Conservation (phyloP, 495 filamentous ascomycete genomes). For the Podospora pseudocomata region DNA sequence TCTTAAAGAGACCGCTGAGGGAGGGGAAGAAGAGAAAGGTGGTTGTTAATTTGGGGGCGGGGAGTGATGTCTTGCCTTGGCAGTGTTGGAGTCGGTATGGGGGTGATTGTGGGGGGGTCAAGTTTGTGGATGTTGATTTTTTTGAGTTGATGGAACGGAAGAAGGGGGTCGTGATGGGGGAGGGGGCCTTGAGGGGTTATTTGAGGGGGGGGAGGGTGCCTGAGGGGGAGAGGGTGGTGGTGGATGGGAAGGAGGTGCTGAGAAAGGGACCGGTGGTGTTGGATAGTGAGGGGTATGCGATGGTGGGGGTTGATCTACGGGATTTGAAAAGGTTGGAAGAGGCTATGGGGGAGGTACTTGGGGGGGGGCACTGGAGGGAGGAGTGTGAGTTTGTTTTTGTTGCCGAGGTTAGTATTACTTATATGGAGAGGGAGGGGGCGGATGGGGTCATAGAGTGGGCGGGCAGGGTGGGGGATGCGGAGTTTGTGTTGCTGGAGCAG, state of each 20-base stretch:
- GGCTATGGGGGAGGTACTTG: constrained; percentile 51
- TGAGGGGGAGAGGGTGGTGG: neutral
- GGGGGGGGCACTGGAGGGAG: constrained; percentile 42
- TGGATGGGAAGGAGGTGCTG: constrained; percentile 1
- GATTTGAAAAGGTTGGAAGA: constrained; percentile 56
- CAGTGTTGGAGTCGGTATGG: constrained; percentile 67
- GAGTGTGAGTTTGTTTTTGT: constrained; percentile 67
- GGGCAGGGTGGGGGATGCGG: constrained; percentile 55
- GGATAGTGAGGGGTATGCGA: constrained; percentile 66
- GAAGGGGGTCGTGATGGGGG: constrained; percentile 58
- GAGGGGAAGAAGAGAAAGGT: constrained; percentile 57
- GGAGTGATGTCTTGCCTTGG: constrained; percentile 90
- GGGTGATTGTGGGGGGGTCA: constrained; percentile 45
- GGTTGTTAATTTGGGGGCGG: constrained; percentile 84
- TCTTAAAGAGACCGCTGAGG: constrained; percentile 43
- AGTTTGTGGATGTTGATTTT: constrained; percentile 87
- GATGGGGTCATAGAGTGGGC: constrained; percentile 72
- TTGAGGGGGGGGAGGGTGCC: constrained; percentile 14
- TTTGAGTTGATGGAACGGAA: constrained; percentile 75
- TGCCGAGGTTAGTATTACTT: constrained; percentile 86
- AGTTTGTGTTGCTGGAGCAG: constrained; percentile 88
- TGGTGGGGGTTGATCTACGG: constrained; percentile 78
- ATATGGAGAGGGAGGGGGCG: constrained; percentile 76
- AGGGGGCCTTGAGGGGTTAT: constrained; percentile 51
- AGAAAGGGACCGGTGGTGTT: constrained; percentile 42